These are phyloP conservation scores for Scytalidium lignicola DNA, from an alignment of 2,329 filamentous ascomycete species.

Conservation along the genomic window DNA sequence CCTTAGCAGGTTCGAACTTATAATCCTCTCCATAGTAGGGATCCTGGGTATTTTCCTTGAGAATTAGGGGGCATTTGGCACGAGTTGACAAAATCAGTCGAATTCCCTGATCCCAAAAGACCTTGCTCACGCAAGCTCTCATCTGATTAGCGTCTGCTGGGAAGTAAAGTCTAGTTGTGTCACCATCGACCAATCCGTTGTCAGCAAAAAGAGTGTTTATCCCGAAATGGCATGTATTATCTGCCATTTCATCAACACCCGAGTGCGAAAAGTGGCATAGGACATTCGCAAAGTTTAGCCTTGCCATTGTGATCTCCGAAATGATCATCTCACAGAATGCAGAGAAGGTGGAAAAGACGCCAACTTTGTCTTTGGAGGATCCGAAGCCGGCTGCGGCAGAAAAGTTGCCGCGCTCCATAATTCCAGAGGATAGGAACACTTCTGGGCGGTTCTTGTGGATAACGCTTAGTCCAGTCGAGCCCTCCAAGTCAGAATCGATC, in stretches of 20 bases:
- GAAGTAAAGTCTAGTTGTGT: conserved; percentile 31
- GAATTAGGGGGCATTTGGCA: conserved; percentile 32
- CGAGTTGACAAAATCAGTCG: conserved; percentile 34
- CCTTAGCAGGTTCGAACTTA: conserved; percentile 32
- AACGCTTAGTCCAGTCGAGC: conserved; percentile 33
- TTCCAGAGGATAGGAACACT: conserved; percentile 32
- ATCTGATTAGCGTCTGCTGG: conserved; percentile 36
- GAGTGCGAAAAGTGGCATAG: conserved; percentile 35
- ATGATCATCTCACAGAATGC: conserved; percentile 36
- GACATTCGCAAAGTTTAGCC: conserved; percentile 32
- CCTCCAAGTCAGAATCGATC: conserved; percentile 35
- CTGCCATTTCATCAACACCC: conserved; percentile 35
- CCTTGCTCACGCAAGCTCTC: conserved; percentile 30
- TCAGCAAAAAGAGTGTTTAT: conserved; percentile 36
- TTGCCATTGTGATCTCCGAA: conserved; percentile 35
- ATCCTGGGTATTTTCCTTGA: conserved; percentile 31
- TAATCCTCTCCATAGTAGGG: conserved; percentile 31
- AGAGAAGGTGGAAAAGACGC: conserved; percentile 36
- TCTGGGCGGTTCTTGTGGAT: conserved; percentile 32
- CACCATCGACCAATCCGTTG: conserved; percentile 33
- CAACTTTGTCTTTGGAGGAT: conserved; percentile 30
- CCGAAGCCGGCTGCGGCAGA: conserved; percentile 35
- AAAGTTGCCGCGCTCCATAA: conserved; percentile 37
- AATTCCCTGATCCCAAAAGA: conserved; percentile 33
- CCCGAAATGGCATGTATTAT: conserved; percentile 37